Conservation (phyloP, 768 basidiomycete species). For the Agrocybe praecox region DNA sequence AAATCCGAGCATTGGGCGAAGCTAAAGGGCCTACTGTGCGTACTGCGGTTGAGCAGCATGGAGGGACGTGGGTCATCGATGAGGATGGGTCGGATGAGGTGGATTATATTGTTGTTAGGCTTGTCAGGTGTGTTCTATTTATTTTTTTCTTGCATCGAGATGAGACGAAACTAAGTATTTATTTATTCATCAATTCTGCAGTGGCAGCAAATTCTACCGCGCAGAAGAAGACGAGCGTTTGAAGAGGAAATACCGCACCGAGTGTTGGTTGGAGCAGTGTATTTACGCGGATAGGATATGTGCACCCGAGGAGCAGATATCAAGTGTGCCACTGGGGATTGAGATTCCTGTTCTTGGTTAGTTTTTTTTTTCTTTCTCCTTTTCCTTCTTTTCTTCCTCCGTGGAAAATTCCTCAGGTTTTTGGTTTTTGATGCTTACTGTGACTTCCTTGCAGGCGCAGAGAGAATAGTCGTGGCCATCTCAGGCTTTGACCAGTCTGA, state of each 20-base stretch:
- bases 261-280: conserved; percentile 93
- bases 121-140: conserved; percentile 60
- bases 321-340: conserved; percentile 68
- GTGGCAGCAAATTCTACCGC: conserved; percentile 70
- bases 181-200: too few relatives aligned
- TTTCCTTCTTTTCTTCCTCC: not conserved
- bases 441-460: conserved; percentile 47
- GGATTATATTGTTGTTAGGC: conserved; percentile 69
- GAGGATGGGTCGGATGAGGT: conserved; percentile 48
- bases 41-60: conserved; percentile 58
- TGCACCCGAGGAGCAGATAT: conserved; percentile 63
- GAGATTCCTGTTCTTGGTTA: conserved; percentile 58
- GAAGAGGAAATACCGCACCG: conserved; percentile 73
- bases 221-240: conserved; percentile 51
- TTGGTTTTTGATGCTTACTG: too few relatives aligned
- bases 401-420: not conserved
- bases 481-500: conserved; percentile 80
- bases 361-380: not conserved
- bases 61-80: conserved; percentile 51
- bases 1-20: conserved; percentile 67
- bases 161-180: too few relatives aligned
- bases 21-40: conserved; percentile 60
- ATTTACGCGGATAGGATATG: conserved; percentile 77
- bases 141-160: not conserved
- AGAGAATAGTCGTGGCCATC: conserved; percentile 60